Base-by-base conservation (phyloP, 768 basidiomycete species). In the Lactarius deliciosus region DNA sequence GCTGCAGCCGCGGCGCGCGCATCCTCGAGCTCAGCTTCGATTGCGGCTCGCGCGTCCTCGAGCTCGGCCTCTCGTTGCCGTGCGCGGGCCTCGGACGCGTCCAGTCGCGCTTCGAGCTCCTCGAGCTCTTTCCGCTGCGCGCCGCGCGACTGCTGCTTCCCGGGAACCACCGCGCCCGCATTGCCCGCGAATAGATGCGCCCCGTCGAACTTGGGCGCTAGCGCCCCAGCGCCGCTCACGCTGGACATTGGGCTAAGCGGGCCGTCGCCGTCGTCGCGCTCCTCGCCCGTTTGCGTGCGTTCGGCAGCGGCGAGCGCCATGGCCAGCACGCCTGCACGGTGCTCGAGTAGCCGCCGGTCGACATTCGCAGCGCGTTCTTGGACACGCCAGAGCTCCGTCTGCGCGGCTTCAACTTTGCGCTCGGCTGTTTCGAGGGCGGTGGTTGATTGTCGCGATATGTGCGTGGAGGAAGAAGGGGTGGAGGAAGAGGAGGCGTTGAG, bases 121-220 rank as follows among this genome's bases (percentile, higher is more conserved):
- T 72, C 70, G 40, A 3, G 81, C 76, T 13, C 82, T 76, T 34
- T 82, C 79, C 0, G 83, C 77, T 3, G 80, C 79, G 50, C 80
- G 75, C 36, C 78, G 78, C 50, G 65, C 13, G 25, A 38, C 11
- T 25, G 55, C n/a, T 16, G 28, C 45, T 77, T 72, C 55, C 74
- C 77, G 0, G 90, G 90, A 0, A 89, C 78, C 20, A 90, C 77
- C 5, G 90, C 83, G 54, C 86, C 82, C 4, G 83, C 85, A 70
- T 94, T 90, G 0, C 93, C 92, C 0, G 94, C 91, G 69, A 94
- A 94, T 61, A 94, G 80, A 77, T 94, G 92, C 0, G 89, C 86
- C 15, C 91, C 91, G 62, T 92, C 91, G 74, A 95, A 95, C 45
- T 85, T 71, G 50, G 79, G 81, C n/a, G 81, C 77, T 6, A 84